These are phyloP conservation scores for Zygoascus meyerae DNA, from an alignment of 1,139 yeast species.

Conservation along the genomic window DNA sequence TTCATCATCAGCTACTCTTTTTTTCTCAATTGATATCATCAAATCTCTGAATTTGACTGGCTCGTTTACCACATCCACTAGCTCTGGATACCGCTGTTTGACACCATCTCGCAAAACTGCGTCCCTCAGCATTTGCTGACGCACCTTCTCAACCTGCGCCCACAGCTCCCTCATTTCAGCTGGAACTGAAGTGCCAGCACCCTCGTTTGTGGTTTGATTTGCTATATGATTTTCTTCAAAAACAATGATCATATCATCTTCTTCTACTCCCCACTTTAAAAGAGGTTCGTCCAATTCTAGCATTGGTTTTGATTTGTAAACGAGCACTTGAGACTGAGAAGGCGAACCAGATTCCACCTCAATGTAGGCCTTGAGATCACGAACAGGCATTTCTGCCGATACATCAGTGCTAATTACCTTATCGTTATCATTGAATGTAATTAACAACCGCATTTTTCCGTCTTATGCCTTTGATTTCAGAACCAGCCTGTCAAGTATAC, in stretches of 20 bases:
- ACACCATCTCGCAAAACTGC: constrained; percentile 32
- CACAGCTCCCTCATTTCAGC: constrained; percentile 22
- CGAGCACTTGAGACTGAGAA: constrained; percentile 2
- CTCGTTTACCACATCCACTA: constrained; percentile 42
- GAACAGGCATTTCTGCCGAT: constrained; percentile 56
- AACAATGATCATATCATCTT: constrained; percentile 55
- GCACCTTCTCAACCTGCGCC: constrained; percentile 32
- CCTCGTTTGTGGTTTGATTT: constrained; percentile 1
- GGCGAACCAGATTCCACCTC: constrained; percentile 63
- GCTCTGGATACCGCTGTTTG: constrained; percentile 33
- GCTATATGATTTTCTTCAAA: constrained; percentile 9
- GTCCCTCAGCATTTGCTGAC: constrained; percentile 33
- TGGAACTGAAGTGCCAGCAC: constrained; percentile 29
- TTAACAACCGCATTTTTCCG: constrained; percentile 34
- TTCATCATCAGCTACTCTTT: constrained; percentile 30
- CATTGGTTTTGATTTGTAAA: constrained; percentile 39
- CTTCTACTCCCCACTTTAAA: constrained; percentile 42
- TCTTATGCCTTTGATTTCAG: background rate
- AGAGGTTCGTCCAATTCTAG: constrained; percentile 44
- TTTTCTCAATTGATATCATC: constrained; percentile 36
- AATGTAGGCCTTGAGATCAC: constrained; percentile 69
- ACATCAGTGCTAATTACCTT: constrained; percentile 46
- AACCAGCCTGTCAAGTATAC: background rate
- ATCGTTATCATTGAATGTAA: constrained; percentile 31
- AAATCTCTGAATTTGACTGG: constrained; percentile 47